These are phyloP conservation scores for Ceratocystis harringtonii DNA, from an alignment of 2,329 filamentous ascomycete species.

Conservation along the genomic window DNA sequence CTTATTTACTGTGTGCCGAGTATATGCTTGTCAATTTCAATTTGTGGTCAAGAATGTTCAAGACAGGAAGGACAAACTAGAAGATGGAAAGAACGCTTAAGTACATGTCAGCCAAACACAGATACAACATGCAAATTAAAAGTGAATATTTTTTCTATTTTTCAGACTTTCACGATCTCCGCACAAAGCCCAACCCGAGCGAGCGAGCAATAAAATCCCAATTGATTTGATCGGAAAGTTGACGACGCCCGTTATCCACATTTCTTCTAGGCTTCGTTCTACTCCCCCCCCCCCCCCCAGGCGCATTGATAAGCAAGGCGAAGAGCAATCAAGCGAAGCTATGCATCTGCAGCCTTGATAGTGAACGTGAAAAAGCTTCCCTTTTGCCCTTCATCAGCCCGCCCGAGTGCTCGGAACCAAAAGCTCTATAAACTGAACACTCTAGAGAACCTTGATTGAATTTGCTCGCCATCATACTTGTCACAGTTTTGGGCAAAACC, in stretches of 20 bases:
- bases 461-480: too few species aligned
- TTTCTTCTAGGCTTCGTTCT: not conserved
- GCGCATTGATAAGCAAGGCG: slow-evolving; percentile 4
- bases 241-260: not conserved
- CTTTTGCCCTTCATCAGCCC: not conserved
- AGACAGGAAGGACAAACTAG: not conserved
- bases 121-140: not conserved
- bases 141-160: not conserved
- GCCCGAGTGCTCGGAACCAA: not conserved
- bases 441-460: too few species aligned
- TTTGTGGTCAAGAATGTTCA: not conserved
- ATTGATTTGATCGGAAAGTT: not conserved
- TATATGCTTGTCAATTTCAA: too few species aligned
- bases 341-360: slow-evolving; percentile 2
- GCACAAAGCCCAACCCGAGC: not conserved
- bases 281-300: not conserved
- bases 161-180: not conserved
- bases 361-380: not conserved
- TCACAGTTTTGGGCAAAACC: too few species aligned
- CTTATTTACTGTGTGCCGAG: not conserved
- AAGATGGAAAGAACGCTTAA: not conserved
- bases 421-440: too few species aligned
- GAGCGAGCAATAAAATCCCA: not conserved
- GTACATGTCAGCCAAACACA: not conserved
- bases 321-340: not conserved